These are phyloP conservation scores for Suhomyces anneliseae DNA, from an alignment of 1,139 yeast genomes.

Conservation along the genomic window DNA sequence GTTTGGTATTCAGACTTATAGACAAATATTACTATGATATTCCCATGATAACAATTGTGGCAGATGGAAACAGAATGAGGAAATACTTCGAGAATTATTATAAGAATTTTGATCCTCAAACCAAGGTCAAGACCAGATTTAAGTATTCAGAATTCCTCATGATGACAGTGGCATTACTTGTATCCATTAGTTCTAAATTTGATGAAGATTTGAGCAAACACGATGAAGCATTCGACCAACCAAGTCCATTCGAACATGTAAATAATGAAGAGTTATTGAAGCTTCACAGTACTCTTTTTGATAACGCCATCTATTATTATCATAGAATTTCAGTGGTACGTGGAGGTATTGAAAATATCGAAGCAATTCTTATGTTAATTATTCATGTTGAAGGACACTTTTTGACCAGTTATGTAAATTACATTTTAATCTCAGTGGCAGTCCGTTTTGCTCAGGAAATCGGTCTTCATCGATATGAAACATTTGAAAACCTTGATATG, in stretches of 20 bases:
- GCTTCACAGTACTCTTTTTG: constrained; percentile 28
- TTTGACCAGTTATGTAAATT: constrained; percentile 43
- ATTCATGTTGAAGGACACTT: constrained; percentile 46
- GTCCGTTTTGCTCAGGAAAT: constrained; percentile 61
- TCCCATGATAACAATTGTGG: constrained; percentile 12
- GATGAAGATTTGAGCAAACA: constrained; percentile 12
- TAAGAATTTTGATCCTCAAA: constrained; percentile 9
- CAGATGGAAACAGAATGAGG: constrained; percentile 11
- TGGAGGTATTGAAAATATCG: constrained; percentile 52
- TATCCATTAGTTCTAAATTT: constrained; percentile 25
- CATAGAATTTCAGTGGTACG: constrained; percentile 47
- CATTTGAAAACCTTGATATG: constrained; percentile 35
- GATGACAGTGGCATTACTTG: constrained; percentile 33
- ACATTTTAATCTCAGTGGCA: constrained; percentile 50
- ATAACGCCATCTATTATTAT: constrained; percentile 49
- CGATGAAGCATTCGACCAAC: neutral
- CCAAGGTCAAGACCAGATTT: constrained; percentile 12
- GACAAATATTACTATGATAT: constrained; percentile 19
- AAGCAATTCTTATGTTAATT: constrained; percentile 48
- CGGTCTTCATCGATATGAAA: constrained; percentile 64
- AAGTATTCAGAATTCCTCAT: constrained; percentile 33
- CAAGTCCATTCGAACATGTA: neutral
- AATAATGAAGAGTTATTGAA: constrained; percentile 1
- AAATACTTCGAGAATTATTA: constrained; percentile 19
- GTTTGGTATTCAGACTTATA: constrained; percentile 24